Percentiles rank a stretch among this genome's conserved stretches.
phyloP scores from a whole-genome alignment of 345 rosid species.

The Aquilaria yunnanensis region DNA sequence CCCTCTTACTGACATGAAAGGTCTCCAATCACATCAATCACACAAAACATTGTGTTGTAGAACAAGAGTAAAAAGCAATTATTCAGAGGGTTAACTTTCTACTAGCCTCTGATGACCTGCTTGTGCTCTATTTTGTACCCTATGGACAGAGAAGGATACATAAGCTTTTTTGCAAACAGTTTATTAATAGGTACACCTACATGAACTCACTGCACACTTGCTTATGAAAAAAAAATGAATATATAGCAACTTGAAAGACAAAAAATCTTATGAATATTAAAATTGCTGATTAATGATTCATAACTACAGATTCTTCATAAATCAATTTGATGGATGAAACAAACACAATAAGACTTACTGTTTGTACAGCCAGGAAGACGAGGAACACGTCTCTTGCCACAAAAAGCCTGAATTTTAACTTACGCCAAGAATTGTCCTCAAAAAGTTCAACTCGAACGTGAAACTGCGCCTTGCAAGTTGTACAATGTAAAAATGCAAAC shows the following conservation, averaged over 20 bases:
- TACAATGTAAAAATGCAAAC: constrained; percentile 93
- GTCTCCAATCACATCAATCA: too few species aligned
- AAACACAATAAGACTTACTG: constrained; percentile 35
- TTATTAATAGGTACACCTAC: too few species aligned
- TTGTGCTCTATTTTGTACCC: too few species aligned
- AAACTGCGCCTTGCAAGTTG: constrained; percentile 68
- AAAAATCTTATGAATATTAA: neutral
- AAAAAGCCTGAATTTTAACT: constrained; percentile 82
- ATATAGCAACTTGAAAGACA: neutral
- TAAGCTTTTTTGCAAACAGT: too few species aligned
- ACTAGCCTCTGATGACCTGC: too few species aligned
- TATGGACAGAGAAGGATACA: too few species aligned
- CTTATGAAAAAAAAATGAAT: too few species aligned
- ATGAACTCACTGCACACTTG: too few species aligned
- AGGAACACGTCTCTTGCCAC: constrained; percentile 91
- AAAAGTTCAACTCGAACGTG: constrained; percentile 60
- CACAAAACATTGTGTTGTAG: too few species aligned
- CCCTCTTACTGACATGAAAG: too few species aligned
- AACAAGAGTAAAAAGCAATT: too few species aligned
- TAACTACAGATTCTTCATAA: neutral
- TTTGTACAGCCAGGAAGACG: constrained; percentile 86
- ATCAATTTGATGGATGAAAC: neutral
- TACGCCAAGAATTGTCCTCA: constrained; percentile 93
- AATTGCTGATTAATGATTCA: neutral
- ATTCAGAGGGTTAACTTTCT: too few species aligned